Base-by-base conservation (phyloP, 202 grass and related monocot species). In the Bolboschoenoplectus hybrid region DNA sequence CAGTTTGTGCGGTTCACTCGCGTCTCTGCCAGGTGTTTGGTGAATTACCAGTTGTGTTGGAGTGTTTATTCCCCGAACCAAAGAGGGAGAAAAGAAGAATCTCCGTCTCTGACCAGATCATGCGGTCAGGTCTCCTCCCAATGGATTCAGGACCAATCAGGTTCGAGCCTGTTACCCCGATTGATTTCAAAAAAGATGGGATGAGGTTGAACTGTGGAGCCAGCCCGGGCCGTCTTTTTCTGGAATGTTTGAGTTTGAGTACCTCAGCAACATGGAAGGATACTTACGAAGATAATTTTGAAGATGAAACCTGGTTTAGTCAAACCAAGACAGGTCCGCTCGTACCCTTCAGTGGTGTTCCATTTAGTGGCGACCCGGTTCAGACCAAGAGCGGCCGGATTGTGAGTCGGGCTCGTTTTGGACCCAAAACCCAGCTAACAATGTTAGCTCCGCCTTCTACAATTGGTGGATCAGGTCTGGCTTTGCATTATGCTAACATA, bases 401-500 rank as follows among this genome's bases (percentile, higher is more conserved):
- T 40, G 16, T 57, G 52, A 77, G 32, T 20, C 89, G 61, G 7
- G 16, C 17, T 3, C 20, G 75, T 75, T 94, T 96, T 56, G 93
- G 97, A 35, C 93, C 93, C 2, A 98, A 94, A 82, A 93, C 89
- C 83, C 93, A 86, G 0, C 85, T 99, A 49, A 94, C 90, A 26
- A 89, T 85, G 7, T 87, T 99, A 2, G 97, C 97, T 14, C 82
- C 89, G 0, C 80, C 91, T 1, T 91, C 93, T 38, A 99, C 93
- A 0, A 79, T 99, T 12, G 97, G 97, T 0, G 97, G 97, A 5
- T 99, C 97, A 1, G 88, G 90, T n/a, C 87, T 99, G 0, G 92
- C 93, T 26, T 74, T 94, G 71, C 97, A 99, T 70, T 99, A 99
- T 32, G 92, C 97, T 0, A 99, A 99, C 41, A 84, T 99, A 34